Evolutionary conservation across 2,329 filamentous ascomycete genomes (phyloP), one percentile per base, ranked within the genome.

Genomic region (Paecilomyces sp.): DNA sequence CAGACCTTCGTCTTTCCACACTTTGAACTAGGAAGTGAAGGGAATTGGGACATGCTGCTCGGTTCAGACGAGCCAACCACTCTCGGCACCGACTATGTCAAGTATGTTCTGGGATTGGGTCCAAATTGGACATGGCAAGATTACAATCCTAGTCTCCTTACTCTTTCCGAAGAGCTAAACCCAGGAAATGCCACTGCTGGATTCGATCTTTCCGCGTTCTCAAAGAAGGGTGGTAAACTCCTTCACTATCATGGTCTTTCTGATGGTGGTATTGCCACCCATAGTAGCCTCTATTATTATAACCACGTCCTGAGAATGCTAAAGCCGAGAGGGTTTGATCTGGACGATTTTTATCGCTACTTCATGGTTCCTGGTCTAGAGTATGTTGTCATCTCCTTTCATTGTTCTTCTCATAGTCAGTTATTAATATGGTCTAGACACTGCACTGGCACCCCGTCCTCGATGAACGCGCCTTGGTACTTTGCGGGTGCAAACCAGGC

Each of bases 191-290:
- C 51, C 22, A 53, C 51, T 7, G 24, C 51, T n/a, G 51, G 28
- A 15, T 53, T 77, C 58, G 79, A 83, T 63, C 67, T 85, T 3
- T 74, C 75, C 0, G 67, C 73, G 0, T 84, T 81, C 72, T 70
- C 76, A 70, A 54, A 70, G 74, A 51, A 72, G 66, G 74, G 74
- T 2, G 74, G 76, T 18, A 79, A 78, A 61, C 66, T 79, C 22
- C 63, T 79, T 36, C 70, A 71, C 56, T 79, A 74, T 62, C 77
- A 79, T 59, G 77, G 77, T 9, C 66, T 70, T n/a, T 70, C 74
- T 58, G 77, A 79, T 58, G 51, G 51, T 28, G 51, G 1, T 25
- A 53, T 53, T 60, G 66, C 67, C 0, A 61, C 58, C 18, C 67
- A 62, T 60, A 59, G 63, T 28, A 63, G 62, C 0, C 61, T 64